A percentile compares a stretch with the other conserved stretches of the same genome.
These are phyloP conservation scores for Gracilariopsis chorda DNA, from an alignment of 23 red algal species.

Conservation along the genomic window DNA sequence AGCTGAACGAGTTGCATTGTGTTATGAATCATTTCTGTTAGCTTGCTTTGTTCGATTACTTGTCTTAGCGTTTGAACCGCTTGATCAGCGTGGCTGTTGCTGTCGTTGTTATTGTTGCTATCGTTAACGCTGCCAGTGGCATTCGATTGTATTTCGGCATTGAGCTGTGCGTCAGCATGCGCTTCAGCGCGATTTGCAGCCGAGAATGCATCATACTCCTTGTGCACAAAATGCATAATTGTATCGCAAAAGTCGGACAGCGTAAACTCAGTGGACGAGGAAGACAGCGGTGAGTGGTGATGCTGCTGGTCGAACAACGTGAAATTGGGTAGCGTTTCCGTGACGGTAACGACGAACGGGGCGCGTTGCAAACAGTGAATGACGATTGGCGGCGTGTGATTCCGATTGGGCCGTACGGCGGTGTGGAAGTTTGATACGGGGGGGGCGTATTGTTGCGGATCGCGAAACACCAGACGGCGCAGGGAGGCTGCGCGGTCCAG, in stretches of 20 bases:
- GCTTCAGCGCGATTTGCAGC: neutral
- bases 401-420: neutral
- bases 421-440: constrained; percentile 7
- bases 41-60: neutral
- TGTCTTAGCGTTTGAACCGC: neutral
- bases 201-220: constrained; percentile 4
- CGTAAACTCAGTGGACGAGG: neutral
- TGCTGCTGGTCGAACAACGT: neutral
- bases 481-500: constrained; percentile 34
- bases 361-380: constrained; percentile 15
- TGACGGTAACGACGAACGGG: constrained; percentile 51
- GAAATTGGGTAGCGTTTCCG: neutral
- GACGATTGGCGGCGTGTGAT: constrained; percentile 4
- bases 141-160: no score
- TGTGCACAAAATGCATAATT: neutral
- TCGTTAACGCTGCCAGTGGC: no score
- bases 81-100: no score
- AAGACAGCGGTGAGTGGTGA: neutral
- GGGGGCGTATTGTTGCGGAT: constrained; percentile 8
- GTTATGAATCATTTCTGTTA: neutral
- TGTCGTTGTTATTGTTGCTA: no score
- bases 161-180: no score
- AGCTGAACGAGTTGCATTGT: constrained; percentile 3
- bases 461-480: constrained; percentile 47
- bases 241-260: constrained; percentile 46